Conservation (phyloP, 345 rosid species). For the Salix arbutifolia region DNA sequence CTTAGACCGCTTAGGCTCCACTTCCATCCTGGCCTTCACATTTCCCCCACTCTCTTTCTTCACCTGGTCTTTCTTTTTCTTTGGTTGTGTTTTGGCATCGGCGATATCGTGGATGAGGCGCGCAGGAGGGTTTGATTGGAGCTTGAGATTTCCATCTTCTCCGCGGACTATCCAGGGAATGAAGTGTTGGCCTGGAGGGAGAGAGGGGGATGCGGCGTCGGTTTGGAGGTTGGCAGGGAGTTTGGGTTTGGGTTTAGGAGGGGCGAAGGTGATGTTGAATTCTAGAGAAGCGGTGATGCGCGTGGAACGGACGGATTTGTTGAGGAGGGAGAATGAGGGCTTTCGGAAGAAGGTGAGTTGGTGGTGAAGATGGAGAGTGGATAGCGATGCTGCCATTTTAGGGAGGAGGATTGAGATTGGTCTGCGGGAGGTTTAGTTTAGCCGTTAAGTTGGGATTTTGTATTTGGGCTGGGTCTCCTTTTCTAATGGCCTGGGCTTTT, state of each 20-base stretch:
- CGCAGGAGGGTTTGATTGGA: constrained; percentile 71
- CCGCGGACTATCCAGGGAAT: constrained; percentile 95
- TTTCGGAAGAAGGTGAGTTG: constrained; percentile 34
- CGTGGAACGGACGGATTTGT: constrained; percentile 40
- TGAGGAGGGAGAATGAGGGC: constrained; percentile 30
- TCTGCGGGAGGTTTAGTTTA: background rate
- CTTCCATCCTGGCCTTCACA: constrained; percentile 24
- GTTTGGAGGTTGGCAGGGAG: constrained; percentile 9
- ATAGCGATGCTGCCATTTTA: constrained; percentile 32
- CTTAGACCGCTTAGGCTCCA: constrained; percentile 41
- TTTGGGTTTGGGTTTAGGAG: constrained; percentile 55
- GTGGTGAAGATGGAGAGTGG: constrained; percentile 24
- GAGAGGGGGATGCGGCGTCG: background rate
- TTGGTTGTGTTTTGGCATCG: constrained; percentile 49
- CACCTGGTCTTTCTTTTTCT: constrained; percentile 38
- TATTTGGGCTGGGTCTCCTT: background rate
- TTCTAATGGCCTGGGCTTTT: background rate
- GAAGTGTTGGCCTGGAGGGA: constrained; percentile 42
- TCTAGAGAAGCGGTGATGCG: constrained; percentile 44
- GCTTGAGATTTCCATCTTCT: constrained; percentile 72
- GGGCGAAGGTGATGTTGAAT: constrained; percentile 82
- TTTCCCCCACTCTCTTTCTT: constrained; percentile 11
- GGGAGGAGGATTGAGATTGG: background rate
- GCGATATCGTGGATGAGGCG: constrained; percentile 57
- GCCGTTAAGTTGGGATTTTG: background rate